phyloP scores from a whole-genome alignment of 2,329 filamentous ascomycete species.

The Neofusicoccum laricinum region DNA sequence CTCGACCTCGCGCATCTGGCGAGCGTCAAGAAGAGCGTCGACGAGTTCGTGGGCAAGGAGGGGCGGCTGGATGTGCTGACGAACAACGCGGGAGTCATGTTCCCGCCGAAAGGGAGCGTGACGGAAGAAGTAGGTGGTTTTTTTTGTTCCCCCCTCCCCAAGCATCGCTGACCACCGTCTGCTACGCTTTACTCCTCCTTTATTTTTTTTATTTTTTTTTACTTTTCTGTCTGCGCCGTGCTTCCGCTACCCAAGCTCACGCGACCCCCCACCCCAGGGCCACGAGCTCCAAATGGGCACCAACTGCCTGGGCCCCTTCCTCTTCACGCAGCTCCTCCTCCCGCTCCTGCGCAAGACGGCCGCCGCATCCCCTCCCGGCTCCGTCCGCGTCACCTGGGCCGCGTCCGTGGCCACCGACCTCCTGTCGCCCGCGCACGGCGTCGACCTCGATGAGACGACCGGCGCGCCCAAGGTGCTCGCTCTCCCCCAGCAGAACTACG shows the following conservation, averaged over 20 bases:
- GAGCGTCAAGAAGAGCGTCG: conserved; percentile 38
- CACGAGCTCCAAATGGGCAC: conserved; percentile 36
- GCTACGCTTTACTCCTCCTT: background rate
- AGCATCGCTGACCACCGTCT: too few species aligned
- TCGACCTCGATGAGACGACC: conserved; percentile 14
- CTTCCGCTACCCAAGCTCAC: background rate
- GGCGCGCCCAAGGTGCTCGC: background rate
- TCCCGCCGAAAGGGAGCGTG: conserved; percentile 25
- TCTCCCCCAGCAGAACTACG: conserved; percentile 21
- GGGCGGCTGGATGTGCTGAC: conserved; percentile 42
- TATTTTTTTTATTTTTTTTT: background rate
- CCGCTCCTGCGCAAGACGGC: conserved; percentile 36
- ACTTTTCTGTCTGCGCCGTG: too few species aligned
- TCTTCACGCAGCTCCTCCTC: conserved; percentile 39
- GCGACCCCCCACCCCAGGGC: conserved; percentile 18
- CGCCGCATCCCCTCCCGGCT: conserved; percentile 20
- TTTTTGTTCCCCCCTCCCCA: background rate
- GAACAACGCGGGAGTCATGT: conserved; percentile 36
- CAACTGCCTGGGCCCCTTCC: conserved; percentile 40
- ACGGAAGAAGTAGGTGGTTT: conserved; percentile 17
- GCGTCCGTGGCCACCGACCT: conserved; percentile 22
- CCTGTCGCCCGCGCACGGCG: conserved; percentile 14
- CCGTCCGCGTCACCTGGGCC: conserved; percentile 38
- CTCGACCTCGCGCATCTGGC: conserved; percentile 44
- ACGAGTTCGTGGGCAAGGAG: conserved; percentile 38